Conservation (phyloP, 805 yeast genomes). For the Cephaloascus albidus region DNA sequence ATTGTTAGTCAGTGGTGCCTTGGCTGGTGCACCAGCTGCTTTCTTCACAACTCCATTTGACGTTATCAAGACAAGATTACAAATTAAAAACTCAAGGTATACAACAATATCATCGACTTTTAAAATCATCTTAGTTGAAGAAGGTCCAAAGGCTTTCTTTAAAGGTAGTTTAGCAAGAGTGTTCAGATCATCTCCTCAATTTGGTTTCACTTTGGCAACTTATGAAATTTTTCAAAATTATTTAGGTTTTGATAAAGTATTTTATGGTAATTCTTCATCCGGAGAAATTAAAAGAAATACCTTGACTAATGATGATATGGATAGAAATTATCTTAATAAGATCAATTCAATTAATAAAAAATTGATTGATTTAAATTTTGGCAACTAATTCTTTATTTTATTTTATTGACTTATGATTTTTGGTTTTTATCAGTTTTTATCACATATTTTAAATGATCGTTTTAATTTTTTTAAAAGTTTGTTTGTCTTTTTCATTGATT, state of each 20-base stretch:
- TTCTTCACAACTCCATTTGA: constrained; percentile 95
- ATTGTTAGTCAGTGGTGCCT: constrained; percentile 76
- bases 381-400: too few species aligned
- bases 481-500: too few species aligned
- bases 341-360: neutral
- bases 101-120: constrained; percentile 74
- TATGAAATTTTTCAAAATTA: constrained; percentile 80
- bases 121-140: constrained; percentile 64
- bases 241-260: constrained; percentile 51
- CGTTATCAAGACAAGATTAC: constrained; percentile 91
- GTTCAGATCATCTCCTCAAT: constrained; percentile 92
- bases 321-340: neutral
- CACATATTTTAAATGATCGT: too few species aligned
- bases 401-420: too few species aligned
- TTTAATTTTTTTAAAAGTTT: too few species aligned
- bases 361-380: neutral
- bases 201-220: constrained; percentile 96
- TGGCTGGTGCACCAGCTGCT: constrained; percentile 98
- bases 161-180: constrained; percentile 96
- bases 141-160: constrained; percentile 79
- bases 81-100: constrained; percentile 70
- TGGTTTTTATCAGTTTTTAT: too few species aligned
- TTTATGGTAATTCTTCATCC: neutral
- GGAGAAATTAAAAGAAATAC: too few species aligned
- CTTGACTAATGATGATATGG: neutral